Evolutionary conservation across 108 stramenopile species (phyloP), one percentile per base, ranked within the genome.

Genomic region (Schizochytrium sp.): DNA sequence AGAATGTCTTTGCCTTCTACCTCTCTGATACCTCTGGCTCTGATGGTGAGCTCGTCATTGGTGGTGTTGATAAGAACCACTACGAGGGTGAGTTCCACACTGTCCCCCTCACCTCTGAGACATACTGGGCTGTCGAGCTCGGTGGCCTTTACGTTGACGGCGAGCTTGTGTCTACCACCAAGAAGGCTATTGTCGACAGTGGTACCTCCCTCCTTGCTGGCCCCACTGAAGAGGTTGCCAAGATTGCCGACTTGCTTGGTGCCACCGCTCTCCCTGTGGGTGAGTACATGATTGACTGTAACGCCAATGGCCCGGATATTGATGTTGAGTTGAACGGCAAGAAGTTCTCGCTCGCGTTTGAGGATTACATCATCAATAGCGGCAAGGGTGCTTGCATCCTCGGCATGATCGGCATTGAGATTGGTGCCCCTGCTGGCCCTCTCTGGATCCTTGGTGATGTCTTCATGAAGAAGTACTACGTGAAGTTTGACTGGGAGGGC

Each of bases 381-480:
- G 89, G 95, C 69, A 91, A 93, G 46, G 93, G 93, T 28, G 94
- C 92, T 57, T 99, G 98, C 93, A 89, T 99, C 56, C 96, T 99
- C 90, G 97, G 97, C 88, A 95, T 88, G 92, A 95, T 97, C 56
- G 96, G 97, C 56, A 96, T 99, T 87, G 96, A 98, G 90, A 93
- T 98, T 69, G 95, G 94, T 8, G 88, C 87, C 46, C 94, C 88
- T 0, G 95, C 94, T 13, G 92, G 92, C 46, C 98, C 97, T 2
- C 91, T 96, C 53, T 98, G 97, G 97, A 97, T 98, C 89, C 94
- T 99, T 87, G 99, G 99, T 49, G 98, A 98, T 92, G 94, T 96
- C 41, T 99, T 99, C 90, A 94, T 99, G 91, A 95, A 96, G 64
- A 94, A 97, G 94, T 98, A 96, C 93, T 98, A 98, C 94, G 92